Evolutionary conservation across 2,329 filamentous ascomycete species (phyloP).

Genomic region (Cladosporium sp.): DNA sequence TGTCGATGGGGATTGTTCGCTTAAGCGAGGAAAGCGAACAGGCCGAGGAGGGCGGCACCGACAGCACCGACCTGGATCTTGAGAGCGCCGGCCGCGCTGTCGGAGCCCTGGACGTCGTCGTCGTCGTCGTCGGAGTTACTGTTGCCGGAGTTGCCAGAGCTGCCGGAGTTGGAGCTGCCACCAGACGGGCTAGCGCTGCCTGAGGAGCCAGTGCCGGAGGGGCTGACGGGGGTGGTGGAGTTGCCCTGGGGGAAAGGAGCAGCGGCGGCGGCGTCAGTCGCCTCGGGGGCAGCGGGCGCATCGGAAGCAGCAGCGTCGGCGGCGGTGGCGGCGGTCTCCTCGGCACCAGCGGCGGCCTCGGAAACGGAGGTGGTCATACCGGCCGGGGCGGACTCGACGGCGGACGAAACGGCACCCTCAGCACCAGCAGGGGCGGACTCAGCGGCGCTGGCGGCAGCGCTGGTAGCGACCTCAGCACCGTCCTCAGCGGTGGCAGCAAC

Average conservation of each 20-base stretch:
- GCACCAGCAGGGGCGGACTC: not conserved
- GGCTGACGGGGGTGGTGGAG: not conserved
- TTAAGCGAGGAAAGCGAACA: constrained; percentile 15
- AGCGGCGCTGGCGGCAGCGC: not conserved
- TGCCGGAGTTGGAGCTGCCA: not conserved
- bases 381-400: constrained; percentile 7
- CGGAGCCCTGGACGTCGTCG: not conserved
- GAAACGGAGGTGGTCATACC: not conserved
- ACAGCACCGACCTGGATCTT: constrained; percentile 6
- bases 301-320: not conserved
- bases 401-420: not conserved
- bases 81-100: constrained; percentile 9
- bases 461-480: not conserved
- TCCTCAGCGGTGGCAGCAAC: not conserved
- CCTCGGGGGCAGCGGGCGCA: not conserved
- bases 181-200: not conserved
- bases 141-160: not conserved
- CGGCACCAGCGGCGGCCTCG: not conserved
- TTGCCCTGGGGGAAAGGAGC: constrained; percentile 13
- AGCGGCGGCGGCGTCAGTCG: not conserved
- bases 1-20: not conserved
- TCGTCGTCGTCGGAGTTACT: not conserved
- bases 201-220: constrained; percentile 1
- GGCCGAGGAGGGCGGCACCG: constrained; percentile 6
- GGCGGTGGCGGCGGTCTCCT: not conserved